Evolutionary conservation across 257 asterid species (phyloP).

Genomic region (Ilex asprella): DNA sequence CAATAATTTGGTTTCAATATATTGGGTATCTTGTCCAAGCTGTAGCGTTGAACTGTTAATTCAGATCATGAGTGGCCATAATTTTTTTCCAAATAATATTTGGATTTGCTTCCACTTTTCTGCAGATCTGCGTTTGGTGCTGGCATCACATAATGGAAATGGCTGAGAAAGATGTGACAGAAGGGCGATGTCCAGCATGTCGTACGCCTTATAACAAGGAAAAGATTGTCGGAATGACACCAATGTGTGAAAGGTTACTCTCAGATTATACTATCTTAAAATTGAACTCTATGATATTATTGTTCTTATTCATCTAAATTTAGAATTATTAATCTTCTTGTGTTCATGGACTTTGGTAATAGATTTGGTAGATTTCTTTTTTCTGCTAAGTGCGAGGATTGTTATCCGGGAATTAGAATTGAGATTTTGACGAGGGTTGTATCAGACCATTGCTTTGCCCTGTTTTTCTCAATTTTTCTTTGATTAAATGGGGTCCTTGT

Average conservation of each 20-base stretch:
- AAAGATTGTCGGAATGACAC: slow-evolving; percentile 77
- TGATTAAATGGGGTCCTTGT: too few species aligned
- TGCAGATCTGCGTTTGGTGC: slow-evolving; percentile 96
- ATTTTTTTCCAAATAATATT: too few species aligned
- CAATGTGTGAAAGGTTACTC: slow-evolving; percentile 66
- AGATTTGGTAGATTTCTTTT: too few species aligned
- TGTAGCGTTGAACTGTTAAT: too few species aligned
- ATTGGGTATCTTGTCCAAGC: too few species aligned
- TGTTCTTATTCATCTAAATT: not conserved
- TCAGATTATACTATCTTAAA: not conserved
- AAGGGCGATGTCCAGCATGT: slow-evolving; percentile 98
- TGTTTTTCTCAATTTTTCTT: too few species aligned
- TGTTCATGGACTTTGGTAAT: not conserved
- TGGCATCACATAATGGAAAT: slow-evolving; percentile 98
- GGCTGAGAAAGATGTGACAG: slow-evolving; percentile 96
- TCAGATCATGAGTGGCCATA: too few species aligned
- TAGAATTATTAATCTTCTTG: slow-evolving; percentile 11
- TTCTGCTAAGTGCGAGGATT: too few species aligned
- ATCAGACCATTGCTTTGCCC: too few species aligned
- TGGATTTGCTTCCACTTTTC: not conserved
- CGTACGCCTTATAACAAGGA: slow-evolving; percentile 95
- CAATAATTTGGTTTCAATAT: too few species aligned
- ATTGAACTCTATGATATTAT: not conserved
- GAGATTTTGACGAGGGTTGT: too few species aligned
- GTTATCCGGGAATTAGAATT: too few species aligned